Conservation (phyloP, 306 rosid species). For the Sophora flavescens region DNA sequence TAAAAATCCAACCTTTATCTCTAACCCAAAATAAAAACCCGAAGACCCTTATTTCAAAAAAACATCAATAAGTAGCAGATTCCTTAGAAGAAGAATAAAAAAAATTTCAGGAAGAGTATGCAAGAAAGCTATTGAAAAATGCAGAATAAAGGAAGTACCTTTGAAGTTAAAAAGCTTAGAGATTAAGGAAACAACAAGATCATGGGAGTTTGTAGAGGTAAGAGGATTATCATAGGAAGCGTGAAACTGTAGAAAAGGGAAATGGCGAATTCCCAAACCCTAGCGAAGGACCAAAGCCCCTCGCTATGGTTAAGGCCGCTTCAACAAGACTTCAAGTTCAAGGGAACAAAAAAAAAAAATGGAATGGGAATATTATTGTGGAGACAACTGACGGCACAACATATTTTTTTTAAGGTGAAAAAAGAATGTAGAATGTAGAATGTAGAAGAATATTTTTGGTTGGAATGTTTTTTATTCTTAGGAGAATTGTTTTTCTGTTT, state of each 20-base stretch:
- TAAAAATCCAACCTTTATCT: conserved; percentile 28
- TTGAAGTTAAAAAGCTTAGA: conserved; percentile 38
- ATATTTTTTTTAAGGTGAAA: background rate
- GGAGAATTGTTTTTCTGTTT: background rate
- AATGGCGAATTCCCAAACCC: conserved; percentile 63
- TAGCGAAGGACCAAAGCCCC: conserved; percentile 73
- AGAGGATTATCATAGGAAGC: conserved; percentile 28
- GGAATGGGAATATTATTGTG: background rate
- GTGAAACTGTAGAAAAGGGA: conserved; percentile 4
- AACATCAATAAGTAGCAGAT: conserved; percentile 19
- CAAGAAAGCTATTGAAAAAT: conserved; percentile 7
- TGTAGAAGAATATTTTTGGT: background rate
- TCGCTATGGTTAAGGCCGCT: conserved; percentile 56
- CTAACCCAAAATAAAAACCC: conserved; percentile 38
- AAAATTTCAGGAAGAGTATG: background rate
- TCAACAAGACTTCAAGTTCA: conserved; percentile 20
- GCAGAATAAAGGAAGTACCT: conserved; percentile 52
- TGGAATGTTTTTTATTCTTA: background rate
- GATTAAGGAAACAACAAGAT: conserved; percentile 20
- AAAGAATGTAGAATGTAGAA: conserved; percentile 8
- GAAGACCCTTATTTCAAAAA: conserved; percentile 44
- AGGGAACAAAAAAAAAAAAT: background rate
- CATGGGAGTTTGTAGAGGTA: conserved; percentile 6
- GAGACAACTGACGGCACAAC: conserved; percentile 42
- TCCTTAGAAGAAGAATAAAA: background rate